Percentiles rank a stretch among this genome's conserved stretches.
Conservation (phyloP, 2,329 filamentous ascomycete species). For the Ophiostoma angusticollis region DNA sequence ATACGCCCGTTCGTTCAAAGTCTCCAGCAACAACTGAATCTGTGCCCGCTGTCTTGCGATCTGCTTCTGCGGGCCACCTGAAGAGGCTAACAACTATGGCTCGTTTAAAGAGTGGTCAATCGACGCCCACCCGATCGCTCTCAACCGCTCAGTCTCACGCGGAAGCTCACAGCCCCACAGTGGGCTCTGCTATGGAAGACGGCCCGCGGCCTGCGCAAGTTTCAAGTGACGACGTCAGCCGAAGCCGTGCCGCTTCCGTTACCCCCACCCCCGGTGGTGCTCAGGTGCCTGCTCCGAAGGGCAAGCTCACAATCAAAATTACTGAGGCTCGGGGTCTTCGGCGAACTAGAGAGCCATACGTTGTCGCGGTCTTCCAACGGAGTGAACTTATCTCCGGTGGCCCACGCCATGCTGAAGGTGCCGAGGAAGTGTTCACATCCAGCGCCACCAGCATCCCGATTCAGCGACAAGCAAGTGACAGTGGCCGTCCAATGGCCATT, state of each 20-base stretch:
- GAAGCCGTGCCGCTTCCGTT: slow-evolving; percentile 37
- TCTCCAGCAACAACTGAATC: slow-evolving; percentile 7
- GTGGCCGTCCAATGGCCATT: slow-evolving; percentile 78
- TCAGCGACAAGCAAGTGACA: slow-evolving; percentile 64
- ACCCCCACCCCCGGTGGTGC: slow-evolving; percentile 41
- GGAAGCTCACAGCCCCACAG: slow-evolving; percentile 20
- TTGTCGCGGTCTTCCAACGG: slow-evolving; percentile 91
- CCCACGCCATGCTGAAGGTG: slow-evolving; percentile 50
- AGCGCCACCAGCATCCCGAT: slow-evolving; percentile 36
- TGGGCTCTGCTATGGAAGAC: slow-evolving; percentile 16
- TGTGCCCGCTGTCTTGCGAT: slow-evolving; percentile 29
- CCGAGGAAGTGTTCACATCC: slow-evolving; percentile 34
- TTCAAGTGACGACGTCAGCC: slow-evolving; percentile 24
- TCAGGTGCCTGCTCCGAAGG: slow-evolving; percentile 60
- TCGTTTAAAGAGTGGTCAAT: slow-evolving; percentile 77
- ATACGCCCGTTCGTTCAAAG: slow-evolving; percentile 18
- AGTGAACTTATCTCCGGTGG: slow-evolving; percentile 92
- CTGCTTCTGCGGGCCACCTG: slow-evolving; percentile 54
- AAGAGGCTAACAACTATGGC: slow-evolving; percentile 81
- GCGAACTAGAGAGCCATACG: slow-evolving; percentile 79
- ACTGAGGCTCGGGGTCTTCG: slow-evolving; percentile 71
- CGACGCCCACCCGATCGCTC: slow-evolving; percentile 78
- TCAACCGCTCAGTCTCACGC: slow-evolving; percentile 47
- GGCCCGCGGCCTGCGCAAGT: too few relatives aligned
- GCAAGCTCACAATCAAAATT: slow-evolving; percentile 83